Conservation (phyloP, 257 asterid species). For the Vinca minor region DNA sequence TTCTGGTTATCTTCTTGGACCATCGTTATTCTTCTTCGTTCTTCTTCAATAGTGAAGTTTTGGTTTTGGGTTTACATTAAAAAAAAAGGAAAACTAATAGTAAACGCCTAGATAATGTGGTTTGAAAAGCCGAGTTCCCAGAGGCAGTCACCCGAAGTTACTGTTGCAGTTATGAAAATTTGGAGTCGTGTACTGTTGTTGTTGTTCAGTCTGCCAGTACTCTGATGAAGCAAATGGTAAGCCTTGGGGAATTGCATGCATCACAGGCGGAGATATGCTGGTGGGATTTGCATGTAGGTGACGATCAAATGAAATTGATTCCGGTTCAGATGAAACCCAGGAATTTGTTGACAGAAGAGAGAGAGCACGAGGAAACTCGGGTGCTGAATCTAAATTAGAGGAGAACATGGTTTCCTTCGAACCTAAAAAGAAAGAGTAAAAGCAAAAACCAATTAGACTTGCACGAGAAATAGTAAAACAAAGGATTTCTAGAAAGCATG, state of each 20-base stretch:
- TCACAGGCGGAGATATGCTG: constrained; percentile 28
- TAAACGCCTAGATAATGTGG: constrained; percentile 44
- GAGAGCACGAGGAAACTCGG: constrained; percentile 72
- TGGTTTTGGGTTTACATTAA: too few species aligned
- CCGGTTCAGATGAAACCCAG: constrained; percentile 52
- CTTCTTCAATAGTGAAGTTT: too few species aligned
- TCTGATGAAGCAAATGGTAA: constrained; percentile 47
- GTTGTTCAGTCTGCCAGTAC: constrained; percentile 47
- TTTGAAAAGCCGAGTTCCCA: constrained; percentile 38
- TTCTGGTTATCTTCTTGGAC: too few species aligned
- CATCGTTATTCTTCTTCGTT: too few species aligned
- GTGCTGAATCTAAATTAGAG: constrained; percentile 47
- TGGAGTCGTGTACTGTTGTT: constrained; percentile 25
- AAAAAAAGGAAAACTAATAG: too few species aligned
- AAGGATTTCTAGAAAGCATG: too few species aligned
- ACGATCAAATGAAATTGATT: constrained; percentile 28
- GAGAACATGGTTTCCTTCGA: constrained; percentile 43
- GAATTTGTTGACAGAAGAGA: constrained; percentile 92
- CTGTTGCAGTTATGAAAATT: constrained; percentile 25
- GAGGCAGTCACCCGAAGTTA: constrained; percentile 25
- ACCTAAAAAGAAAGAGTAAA: constrained; percentile 46
- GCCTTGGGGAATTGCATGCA: constrained; percentile 44
- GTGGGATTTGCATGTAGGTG: constrained; percentile 31
- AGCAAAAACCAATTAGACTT: too few species aligned
- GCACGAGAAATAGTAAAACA: too few species aligned